phyloP scores from a whole-genome alignment of 495 filamentous ascomycete species.

The Podospora pseudocomata region DNA sequence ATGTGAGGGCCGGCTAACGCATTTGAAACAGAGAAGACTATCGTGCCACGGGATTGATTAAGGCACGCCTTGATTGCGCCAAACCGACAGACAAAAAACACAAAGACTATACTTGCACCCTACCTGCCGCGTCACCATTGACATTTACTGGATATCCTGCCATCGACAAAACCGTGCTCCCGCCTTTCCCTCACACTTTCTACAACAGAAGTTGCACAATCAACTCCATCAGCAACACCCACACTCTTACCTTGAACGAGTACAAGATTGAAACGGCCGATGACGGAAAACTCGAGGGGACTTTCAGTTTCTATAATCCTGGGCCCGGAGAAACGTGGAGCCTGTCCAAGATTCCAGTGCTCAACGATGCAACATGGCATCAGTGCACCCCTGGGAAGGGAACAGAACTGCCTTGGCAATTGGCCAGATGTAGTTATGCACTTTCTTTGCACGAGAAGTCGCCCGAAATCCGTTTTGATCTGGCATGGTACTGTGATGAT shows the following conservation, averaged over 20 bases:
- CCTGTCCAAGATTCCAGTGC: slow-evolving; percentile 9
- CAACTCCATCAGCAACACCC: slow-evolving; percentile 24
- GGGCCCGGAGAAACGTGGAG: slow-evolving; percentile 20
- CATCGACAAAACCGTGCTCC: slow-evolving; percentile 18
- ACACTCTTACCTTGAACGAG: slow-evolving; percentile 17
- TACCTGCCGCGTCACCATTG: slow-evolving; percentile 5
- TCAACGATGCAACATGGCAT: slow-evolving; percentile 22
- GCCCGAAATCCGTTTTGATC: slow-evolving; percentile 16
- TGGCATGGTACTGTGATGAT: slow-evolving; percentile 32
- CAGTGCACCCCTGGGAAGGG: slow-evolving; percentile 9
- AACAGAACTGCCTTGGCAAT: slow-evolving; percentile 19
- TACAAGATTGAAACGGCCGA: slow-evolving; percentile 19
- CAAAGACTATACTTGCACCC: slow-evolving; percentile 17
- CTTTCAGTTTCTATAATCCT: slow-evolving; percentile 22
- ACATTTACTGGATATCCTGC: slow-evolving; percentile 25
- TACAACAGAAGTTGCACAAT: slow-evolving; percentile 51
- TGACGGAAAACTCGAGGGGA: slow-evolving; percentile 4
- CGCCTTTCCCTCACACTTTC: slow-evolving; percentile 47
- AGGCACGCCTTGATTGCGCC: neutral
- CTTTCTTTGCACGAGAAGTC: slow-evolving; percentile 17
- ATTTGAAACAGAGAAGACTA: neutral
- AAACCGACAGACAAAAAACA: neutral
- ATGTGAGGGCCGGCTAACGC: neutral
- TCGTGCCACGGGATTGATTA: neutral
- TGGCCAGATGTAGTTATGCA: slow-evolving; percentile 19